These are phyloP conservation scores for Penicillium bovifimosum DNA, from an alignment of 495 filamentous ascomycete species.

Conservation along the genomic window DNA sequence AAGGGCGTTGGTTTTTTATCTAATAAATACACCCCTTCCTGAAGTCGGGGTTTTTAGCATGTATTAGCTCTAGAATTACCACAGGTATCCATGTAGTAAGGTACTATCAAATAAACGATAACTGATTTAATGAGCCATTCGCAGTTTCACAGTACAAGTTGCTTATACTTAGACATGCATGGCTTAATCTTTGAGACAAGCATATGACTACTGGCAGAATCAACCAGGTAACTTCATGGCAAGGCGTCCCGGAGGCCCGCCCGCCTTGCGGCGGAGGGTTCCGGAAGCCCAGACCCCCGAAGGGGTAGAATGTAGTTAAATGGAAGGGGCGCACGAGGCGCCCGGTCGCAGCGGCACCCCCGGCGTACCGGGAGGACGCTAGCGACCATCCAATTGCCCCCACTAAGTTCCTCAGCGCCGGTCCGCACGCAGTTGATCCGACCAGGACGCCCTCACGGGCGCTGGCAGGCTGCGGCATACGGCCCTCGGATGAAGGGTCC, in stretches of 20 bases:
- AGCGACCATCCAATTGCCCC: constrained; percentile 43
- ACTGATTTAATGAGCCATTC: constrained; percentile 70
- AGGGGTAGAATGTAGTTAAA: constrained; percentile 12
- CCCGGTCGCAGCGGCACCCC: constrained; percentile 12
- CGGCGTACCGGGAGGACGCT: constrained; percentile 14
- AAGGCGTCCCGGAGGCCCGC: constrained; percentile 8
- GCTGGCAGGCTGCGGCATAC: constrained; percentile 26
- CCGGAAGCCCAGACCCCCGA: constrained; percentile 9
- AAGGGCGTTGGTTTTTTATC: constrained; percentile 64
- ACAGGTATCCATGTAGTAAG: constrained; percentile 68
- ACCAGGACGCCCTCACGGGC: not conserved
- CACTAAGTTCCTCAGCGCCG: constrained; percentile 39
- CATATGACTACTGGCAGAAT: constrained; percentile 70
- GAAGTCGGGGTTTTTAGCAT: constrained; percentile 62
- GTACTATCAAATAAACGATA: constrained; percentile 70
- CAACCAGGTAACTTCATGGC: constrained; percentile 53
- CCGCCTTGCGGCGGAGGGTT: not conserved
- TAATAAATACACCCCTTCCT: constrained; percentile 64
- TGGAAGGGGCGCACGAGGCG: constrained; percentile 13
- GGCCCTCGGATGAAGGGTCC: constrained; percentile 34
- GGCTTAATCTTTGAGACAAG: constrained; percentile 71
- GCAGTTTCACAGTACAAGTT: constrained; percentile 64
- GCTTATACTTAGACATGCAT: constrained; percentile 70
- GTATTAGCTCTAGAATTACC: constrained; percentile 73
- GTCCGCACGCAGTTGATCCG: constrained; percentile 29